Conservation (phyloP, 352 stramenopile genomes). For the Thalassiosira tumida region DNA sequence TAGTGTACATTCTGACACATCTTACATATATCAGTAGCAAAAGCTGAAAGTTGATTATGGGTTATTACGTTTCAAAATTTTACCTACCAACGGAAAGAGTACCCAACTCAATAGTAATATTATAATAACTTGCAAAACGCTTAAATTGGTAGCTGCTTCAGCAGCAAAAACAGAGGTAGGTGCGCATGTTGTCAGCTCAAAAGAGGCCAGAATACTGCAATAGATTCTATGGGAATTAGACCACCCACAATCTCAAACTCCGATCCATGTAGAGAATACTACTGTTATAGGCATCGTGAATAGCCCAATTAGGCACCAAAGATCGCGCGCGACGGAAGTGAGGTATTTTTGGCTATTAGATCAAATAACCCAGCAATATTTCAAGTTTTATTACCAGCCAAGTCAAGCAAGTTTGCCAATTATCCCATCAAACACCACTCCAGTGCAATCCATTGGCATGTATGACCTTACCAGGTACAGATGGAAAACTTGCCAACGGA, state of each 20-base stretch:
- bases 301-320: background rate
- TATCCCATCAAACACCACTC: background rate
- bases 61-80: slow-evolving; percentile 48
- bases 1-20: slow-evolving; percentile 41
- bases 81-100: background rate
- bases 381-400: background rate
- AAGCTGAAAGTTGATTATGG: slow-evolving; percentile 36
- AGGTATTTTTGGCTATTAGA: background rate
- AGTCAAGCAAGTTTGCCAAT: background rate
- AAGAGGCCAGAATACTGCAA: background rate
- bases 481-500: background rate
- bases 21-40: slow-evolving; percentile 60
- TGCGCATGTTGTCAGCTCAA: slow-evolving; percentile 1
- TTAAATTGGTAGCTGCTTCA: slow-evolving; percentile 47
- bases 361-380: background rate
- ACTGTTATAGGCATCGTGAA: background rate
- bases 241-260: slow-evolving; percentile 13
- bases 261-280: background rate
- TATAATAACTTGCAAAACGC: slow-evolving; percentile 12
- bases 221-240: background rate
- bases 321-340: background rate
- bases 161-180: slow-evolving; percentile 27
- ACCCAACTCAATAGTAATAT: slow-evolving; percentile 26
- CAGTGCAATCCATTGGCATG: background rate
- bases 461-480: background rate